phyloP scores from a whole-genome alignment of 352 stramenopile genomes.

The Phytophthora pseudosyringae region DNA sequence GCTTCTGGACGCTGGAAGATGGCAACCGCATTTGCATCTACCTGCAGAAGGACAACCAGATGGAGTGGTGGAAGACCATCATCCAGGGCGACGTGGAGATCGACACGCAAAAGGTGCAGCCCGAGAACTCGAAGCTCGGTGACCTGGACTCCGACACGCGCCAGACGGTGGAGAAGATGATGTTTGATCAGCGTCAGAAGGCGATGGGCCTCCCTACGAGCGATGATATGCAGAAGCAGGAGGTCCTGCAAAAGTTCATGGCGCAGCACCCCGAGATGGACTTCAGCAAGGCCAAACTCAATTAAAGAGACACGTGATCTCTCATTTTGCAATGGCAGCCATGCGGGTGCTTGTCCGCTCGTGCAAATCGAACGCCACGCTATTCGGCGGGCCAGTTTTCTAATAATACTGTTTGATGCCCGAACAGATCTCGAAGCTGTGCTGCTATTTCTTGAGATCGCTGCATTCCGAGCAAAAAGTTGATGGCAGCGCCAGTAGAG shows the following conservation, averaged over 20 bases:
- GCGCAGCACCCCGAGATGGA: constrained; percentile 99
- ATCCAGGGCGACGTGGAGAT: constrained; percentile 96
- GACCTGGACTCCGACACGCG: constrained; percentile 98
- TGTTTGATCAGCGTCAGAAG: constrained; percentile 98
- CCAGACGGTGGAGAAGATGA: constrained; percentile 99
- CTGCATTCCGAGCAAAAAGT: neutral
- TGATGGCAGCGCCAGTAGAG: neutral
- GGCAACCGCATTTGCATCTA: constrained; percentile 92
- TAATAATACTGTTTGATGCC: constrained; percentile 35
- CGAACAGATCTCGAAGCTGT: constrained; percentile 27
- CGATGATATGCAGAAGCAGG: constrained; percentile 98
- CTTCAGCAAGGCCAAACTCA: constrained; percentile 99
- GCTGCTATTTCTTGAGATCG: constrained; percentile 26
- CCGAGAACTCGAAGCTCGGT: constrained; percentile 98
- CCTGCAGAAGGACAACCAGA: constrained; percentile 98
- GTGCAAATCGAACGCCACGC: neutral
- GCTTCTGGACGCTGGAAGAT: constrained; percentile 98
- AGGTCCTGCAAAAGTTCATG: constrained; percentile 99
- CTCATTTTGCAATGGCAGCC: neutral
- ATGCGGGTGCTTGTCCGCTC: neutral
- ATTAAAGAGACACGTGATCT: constrained; percentile 47
- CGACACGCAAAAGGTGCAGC: constrained; percentile 98
- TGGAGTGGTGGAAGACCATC: constrained; percentile 99
- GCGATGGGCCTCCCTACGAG: constrained; percentile 96
- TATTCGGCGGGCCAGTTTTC: constrained; percentile 6